Percentiles rank a stretch among this genome's conserved stretches.
phyloP scores from a whole-genome alignment of 164 flowering plant genomes.

The Echeveria elegans region DNA sequence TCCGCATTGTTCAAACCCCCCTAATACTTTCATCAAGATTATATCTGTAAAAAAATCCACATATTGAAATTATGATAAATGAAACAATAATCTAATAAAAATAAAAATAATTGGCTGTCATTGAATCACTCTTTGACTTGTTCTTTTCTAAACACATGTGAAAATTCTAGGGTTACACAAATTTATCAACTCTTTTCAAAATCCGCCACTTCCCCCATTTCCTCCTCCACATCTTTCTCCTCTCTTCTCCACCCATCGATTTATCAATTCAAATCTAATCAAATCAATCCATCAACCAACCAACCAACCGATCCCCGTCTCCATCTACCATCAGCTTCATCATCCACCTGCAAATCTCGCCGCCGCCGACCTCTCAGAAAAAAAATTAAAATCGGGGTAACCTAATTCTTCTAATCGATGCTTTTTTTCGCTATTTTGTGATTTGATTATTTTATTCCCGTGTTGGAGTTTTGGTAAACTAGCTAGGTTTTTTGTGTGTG shows the following conservation, averaged over 20 bases:
- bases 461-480: not conserved
- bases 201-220: not conserved
- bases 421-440: not conserved
- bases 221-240: slow-evolving; percentile 4
- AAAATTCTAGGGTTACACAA: not conserved
- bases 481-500: no score
- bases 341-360: not conserved
- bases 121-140: not conserved
- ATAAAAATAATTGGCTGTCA: not conserved
- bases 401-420: not conserved
- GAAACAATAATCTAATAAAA: not conserved
- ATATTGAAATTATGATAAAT: no score
- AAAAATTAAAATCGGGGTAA: not conserved
- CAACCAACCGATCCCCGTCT: not conserved
- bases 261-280: not conserved
- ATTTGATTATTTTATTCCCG: not conserved
- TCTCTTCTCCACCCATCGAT: not conserved
- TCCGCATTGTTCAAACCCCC: no score
- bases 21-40: no score
- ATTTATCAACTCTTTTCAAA: not conserved
- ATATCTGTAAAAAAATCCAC: no score
- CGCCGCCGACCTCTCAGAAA: not conserved
- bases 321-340: no score
- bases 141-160: not conserved
- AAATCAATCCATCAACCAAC: not conserved